A percentile compares a stretch with the other conserved stretches of the same genome.
Conservation (phyloP, 2,329 filamentous ascomycete species). For the Sporothrix phasma region DNA sequence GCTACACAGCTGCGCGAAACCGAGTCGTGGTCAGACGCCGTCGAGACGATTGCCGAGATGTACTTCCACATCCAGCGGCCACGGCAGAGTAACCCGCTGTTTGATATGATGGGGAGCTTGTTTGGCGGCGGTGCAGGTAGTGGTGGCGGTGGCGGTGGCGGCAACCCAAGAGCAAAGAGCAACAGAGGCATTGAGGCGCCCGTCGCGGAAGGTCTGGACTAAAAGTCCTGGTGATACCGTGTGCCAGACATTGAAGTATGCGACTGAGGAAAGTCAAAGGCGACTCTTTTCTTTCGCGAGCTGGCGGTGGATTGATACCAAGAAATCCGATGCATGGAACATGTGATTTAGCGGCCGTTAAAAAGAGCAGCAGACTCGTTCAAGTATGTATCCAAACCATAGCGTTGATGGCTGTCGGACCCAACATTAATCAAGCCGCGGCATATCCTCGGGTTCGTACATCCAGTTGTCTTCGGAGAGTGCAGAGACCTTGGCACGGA, state of each 20-base stretch:
- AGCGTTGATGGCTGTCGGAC: background rate
- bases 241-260: too few relatives aligned
- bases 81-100: slow-evolving; percentile 78
- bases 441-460: slow-evolving; percentile 61
- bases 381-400: background rate
- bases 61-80: slow-evolving; percentile 91
- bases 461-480: slow-evolving; percentile 84
- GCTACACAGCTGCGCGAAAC: slow-evolving; percentile 66
- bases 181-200: slow-evolving; percentile 39
- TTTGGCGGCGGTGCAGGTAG: slow-evolving; percentile 61
- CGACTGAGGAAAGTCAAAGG: too few relatives aligned
- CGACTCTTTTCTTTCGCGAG: background rate
- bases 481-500: slow-evolving; percentile 61
- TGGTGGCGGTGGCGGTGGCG: slow-evolving; percentile 36
- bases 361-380: background rate
- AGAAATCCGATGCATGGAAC: background rate
- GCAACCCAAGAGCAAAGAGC: slow-evolving; percentile 12
- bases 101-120: slow-evolving; percentile 97
- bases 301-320: background rate
- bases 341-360: background rate
- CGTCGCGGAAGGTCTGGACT: slow-evolving; percentile 51
- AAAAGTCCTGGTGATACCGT: too few relatives aligned
- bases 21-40: slow-evolving; percentile 66
- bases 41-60: slow-evolving; percentile 87
- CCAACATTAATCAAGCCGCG: slow-evolving; percentile 25